Evolutionary conservation across 306 rosid genomes (phyloP).

Genomic region (Senna tora): DNA sequence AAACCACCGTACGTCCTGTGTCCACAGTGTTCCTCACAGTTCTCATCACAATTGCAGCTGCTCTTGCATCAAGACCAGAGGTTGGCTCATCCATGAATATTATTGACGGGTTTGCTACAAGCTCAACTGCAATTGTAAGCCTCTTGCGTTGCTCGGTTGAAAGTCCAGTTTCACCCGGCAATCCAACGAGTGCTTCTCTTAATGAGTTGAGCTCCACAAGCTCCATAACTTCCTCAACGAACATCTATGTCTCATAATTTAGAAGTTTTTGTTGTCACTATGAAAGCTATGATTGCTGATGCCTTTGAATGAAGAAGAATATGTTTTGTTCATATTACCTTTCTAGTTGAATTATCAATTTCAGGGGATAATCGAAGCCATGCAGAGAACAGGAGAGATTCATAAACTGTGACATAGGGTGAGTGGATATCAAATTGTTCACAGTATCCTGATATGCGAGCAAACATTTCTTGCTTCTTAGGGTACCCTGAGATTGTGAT

Average conservation of each 20-base stretch:
- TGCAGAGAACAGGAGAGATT: slow-evolving; percentile 59
- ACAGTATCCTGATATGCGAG: slow-evolving; percentile 69
- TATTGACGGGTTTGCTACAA: slow-evolving; percentile 22
- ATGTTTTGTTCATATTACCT: no score
- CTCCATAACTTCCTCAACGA: slow-evolving; percentile 44
- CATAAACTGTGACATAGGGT: slow-evolving; percentile 63
- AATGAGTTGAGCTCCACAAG: slow-evolving; percentile 63
- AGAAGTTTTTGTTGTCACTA: no score
- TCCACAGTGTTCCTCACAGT: slow-evolving; percentile 22
- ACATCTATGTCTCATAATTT: slow-evolving; percentile 47
- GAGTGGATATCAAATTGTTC: slow-evolving; percentile 74
- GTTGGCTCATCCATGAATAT: slow-evolving; percentile 31
- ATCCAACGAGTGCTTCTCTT: slow-evolving; percentile 59
- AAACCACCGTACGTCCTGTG: slow-evolving; percentile 23
- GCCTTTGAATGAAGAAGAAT: no score
- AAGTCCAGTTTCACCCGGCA: slow-evolving; percentile 61
- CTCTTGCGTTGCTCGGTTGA: slow-evolving; percentile 71
- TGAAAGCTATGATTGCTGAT: no score
- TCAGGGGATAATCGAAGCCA: slow-evolving; percentile 59
- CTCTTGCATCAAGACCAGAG: slow-evolving; percentile 29
- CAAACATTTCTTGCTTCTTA: slow-evolving; percentile 63
- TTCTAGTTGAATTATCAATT: slow-evolving; percentile 53
- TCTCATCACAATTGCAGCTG: slow-evolving; percentile 24
- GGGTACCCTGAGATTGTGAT: slow-evolving; percentile 56
- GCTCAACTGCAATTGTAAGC: slow-evolving; percentile 60